Evolutionary conservation across 2,329 filamentous ascomycete genomes (phyloP).

Genomic region (Epichloe gansuensis): DNA sequence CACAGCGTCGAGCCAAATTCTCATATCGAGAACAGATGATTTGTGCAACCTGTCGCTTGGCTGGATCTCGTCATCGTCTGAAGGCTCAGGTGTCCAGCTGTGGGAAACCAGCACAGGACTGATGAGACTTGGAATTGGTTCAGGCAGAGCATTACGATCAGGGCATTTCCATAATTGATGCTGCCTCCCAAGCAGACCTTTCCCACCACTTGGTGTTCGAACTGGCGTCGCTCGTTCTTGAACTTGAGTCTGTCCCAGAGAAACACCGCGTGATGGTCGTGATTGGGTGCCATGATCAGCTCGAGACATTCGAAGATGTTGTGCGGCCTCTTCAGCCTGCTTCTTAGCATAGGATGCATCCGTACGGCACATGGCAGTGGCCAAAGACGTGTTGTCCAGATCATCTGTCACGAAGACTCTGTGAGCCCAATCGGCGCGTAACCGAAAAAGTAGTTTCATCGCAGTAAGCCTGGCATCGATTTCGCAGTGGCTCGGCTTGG

Average conservation of each 20-base stretch:
- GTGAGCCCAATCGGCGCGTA: slow-evolving; percentile 71
- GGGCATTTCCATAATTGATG: slow-evolving; percentile 46
- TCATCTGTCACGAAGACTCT: slow-evolving; percentile 58
- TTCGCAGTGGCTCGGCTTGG: slow-evolving; percentile 45
- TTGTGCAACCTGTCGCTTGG: slow-evolving; percentile 22
- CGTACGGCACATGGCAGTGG: slow-evolving; percentile 56
- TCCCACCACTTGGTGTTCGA: slow-evolving; percentile 28
- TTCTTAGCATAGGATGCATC: slow-evolving; percentile 39
- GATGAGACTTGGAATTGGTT: slow-evolving; percentile 28
- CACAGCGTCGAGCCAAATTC: slow-evolving; percentile 64
- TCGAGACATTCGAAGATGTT: slow-evolving; percentile 30
- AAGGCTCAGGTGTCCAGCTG: slow-evolving; percentile 1
- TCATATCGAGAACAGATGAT: slow-evolving; percentile 38
- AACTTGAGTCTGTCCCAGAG: slow-evolving; percentile 34
- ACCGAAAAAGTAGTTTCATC: slow-evolving; percentile 66
- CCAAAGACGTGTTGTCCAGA: slow-evolving; percentile 61
- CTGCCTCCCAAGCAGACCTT: slow-evolving; percentile 24
- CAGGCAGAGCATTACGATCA: slow-evolving; percentile 42
- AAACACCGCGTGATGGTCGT: slow-evolving; percentile 36
- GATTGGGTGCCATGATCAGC: slow-evolving; percentile 27
- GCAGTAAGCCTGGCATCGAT: slow-evolving; percentile 59
- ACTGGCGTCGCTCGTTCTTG: slow-evolving; percentile 29
- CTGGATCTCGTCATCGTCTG: slow-evolving; percentile 7
- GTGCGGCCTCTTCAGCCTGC: slow-evolving; percentile 37
- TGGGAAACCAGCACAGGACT: slow-evolving; percentile 39